phyloP scores from a whole-genome alignment of 164 flowering plant genomes.

The Magnolia kwangsiensis region DNA sequence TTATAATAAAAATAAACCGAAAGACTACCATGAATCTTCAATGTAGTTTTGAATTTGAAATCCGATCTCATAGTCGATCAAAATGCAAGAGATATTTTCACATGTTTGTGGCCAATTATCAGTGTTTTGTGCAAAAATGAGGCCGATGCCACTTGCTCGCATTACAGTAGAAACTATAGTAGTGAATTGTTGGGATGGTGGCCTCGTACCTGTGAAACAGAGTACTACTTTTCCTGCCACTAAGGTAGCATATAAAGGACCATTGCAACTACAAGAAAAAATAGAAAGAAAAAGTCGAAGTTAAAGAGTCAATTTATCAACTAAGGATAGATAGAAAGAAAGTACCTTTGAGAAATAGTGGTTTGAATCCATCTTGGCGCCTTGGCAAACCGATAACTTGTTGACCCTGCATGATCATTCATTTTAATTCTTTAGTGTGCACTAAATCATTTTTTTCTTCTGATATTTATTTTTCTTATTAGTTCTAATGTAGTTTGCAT shows the following conservation, averaged over 20 bases:
- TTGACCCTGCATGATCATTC: background rate
- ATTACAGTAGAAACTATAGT: background rate
- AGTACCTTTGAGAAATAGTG: background rate
- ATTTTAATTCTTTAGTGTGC: no score
- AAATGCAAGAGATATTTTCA: conserved; percentile 8
- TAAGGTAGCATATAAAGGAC: conserved; percentile 15
- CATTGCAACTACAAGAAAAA: background rate
- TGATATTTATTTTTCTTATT: no score
- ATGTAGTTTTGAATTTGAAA: conserved; percentile 36
- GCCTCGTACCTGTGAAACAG: conserved; percentile 12
- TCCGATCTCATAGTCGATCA: conserved; percentile 41
- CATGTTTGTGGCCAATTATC: conserved; percentile 10
- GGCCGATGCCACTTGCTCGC: conserved; percentile 20
- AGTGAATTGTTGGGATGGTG: background rate
- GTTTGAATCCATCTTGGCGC: background rate
- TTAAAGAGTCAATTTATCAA: no score
- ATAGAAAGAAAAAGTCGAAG: no score
- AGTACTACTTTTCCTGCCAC: conserved; percentile 19
- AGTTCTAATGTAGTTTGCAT: no score
- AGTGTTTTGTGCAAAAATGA: conserved; percentile 20
- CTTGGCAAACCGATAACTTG: background rate
- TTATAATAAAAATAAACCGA: no score
- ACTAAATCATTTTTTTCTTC: no score
- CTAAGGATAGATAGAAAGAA: background rate
- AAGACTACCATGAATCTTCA: conserved; percentile 21